Evolutionary conservation across 2,329 filamentous ascomycete genomes (phyloP).

Genomic region (Cadophora sp.): DNA sequence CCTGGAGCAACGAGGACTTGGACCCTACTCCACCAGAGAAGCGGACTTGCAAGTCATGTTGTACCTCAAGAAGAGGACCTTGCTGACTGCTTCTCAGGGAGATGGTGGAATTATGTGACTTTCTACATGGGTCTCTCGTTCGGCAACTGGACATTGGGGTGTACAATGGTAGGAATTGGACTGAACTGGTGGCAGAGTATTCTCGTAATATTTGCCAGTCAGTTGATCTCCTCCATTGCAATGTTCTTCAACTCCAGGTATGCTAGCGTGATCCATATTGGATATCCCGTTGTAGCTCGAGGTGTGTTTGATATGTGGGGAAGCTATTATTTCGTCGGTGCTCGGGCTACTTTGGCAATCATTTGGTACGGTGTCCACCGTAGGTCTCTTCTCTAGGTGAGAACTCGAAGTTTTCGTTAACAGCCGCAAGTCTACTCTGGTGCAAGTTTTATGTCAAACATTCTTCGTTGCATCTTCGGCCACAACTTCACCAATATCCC

Average conservation of each 20-base stretch:
- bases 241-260: constrained; percentile 54
- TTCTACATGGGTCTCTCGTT: constrained; percentile 51
- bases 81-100: constrained; percentile 31
- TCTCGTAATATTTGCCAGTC: constrained; percentile 52
- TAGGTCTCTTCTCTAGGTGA: constrained; percentile 49
- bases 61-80: too few relatives aligned
- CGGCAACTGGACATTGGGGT: constrained; percentile 53
- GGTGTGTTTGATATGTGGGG: constrained; percentile 54
- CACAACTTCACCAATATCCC: constrained; percentile 48
- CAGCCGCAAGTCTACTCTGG: constrained; percentile 50
- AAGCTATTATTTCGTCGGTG: constrained; percentile 50
- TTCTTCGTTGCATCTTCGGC: constrained; percentile 54
- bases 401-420: constrained; percentile 4
- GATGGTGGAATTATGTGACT: constrained; percentile 50
- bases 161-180: constrained; percentile 51
- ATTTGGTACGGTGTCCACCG: constrained; percentile 71
- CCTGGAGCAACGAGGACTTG: too few relatives aligned
- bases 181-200: constrained; percentile 54
- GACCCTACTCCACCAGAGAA: too few relatives aligned
- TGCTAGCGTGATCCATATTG: constrained; percentile 52
- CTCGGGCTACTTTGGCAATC: constrained; percentile 52
- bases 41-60: too few relatives aligned
- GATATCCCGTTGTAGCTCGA: constrained; percentile 49
- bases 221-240: constrained; percentile 51
- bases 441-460: constrained; percentile 54